Conservation (phyloP, 768 basidiomycete genomes). For the Trametes sanguinea region DNA sequence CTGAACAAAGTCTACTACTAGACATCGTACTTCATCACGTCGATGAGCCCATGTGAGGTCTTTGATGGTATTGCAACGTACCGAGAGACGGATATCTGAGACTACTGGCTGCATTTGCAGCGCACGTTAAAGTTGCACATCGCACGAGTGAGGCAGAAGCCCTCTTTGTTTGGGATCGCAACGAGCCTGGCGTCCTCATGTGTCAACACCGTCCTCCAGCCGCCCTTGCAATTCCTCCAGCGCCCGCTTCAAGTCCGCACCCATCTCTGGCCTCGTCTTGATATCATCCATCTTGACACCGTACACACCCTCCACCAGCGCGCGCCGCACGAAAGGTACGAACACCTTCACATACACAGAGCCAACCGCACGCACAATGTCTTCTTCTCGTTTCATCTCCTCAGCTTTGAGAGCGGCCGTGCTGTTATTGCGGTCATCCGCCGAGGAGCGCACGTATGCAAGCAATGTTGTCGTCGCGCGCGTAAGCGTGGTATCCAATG, state of each 20-base stretch:
- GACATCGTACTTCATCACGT: too few species aligned
- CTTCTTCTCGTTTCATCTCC: conserved; percentile 36
- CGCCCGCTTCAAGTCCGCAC: conserved; percentile 10
- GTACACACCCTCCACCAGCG: conserved; percentile 77
- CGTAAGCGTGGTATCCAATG: conserved; percentile 56
- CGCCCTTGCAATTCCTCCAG: conserved; percentile 6
- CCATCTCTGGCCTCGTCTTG: neutral
- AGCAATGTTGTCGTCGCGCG: conserved; percentile 48
- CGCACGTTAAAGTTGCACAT: too few species aligned
- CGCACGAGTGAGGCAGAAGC: too few species aligned
- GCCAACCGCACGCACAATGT: conserved; percentile 48
- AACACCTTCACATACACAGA: conserved; percentile 61
- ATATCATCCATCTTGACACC: conserved; percentile 32
- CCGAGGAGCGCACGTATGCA: conserved; percentile 38
- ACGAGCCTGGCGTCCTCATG: neutral
- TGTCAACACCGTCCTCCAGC: neutral
- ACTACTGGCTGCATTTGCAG: too few species aligned
- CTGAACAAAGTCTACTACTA: too few species aligned
- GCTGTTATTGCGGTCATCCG: conserved; percentile 5
- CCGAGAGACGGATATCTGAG: too few species aligned
- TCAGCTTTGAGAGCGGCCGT: conserved; percentile 22
- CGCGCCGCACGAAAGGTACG: conserved; percentile 71
- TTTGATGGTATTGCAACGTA: too few species aligned
- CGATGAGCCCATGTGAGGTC: too few species aligned
- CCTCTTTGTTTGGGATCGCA: too few species aligned